Percentiles rank a stretch among this genome's conserved stretches.
Conservation (phyloP, 169 alveolate genomes). For the Babesia gibsoni region DNA sequence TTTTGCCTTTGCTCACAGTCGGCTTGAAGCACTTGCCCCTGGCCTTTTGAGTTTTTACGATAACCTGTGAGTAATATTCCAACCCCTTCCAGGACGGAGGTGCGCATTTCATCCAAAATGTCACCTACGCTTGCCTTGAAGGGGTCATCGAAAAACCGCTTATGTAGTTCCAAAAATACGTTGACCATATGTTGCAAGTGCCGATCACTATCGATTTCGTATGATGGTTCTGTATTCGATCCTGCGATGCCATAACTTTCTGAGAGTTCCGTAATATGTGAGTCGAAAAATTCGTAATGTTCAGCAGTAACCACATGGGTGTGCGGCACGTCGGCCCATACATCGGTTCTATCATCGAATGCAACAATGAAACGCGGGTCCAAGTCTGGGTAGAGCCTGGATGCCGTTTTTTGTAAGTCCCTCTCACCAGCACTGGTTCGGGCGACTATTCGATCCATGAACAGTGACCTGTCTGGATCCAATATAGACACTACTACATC, state of each 20-base stretch:
- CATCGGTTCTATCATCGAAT: constrained; percentile 88
- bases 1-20: constrained; percentile 87
- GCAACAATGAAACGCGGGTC: constrained; percentile 84
- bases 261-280: constrained; percentile 64
- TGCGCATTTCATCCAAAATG: constrained; percentile 75
- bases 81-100: constrained; percentile 73
- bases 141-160: constrained; percentile 81
- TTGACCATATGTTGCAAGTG: constrained; percentile 84
- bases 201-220: constrained; percentile 80
- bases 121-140: constrained; percentile 82
- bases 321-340: constrained; percentile 86
- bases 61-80: constrained; percentile 87
- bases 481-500: constrained; percentile 87
- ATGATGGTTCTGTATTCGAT: constrained; percentile 34
- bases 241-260: constrained; percentile 59
- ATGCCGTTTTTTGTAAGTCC: constrained; percentile 76
- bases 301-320: constrained; percentile 88
- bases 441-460: constrained; percentile 87
- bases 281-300: constrained; percentile 86
- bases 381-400: constrained; percentile 78
- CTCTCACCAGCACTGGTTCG: constrained; percentile 80
- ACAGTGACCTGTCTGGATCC: constrained; percentile 86
- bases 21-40: constrained; percentile 73
- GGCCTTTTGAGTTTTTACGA: constrained; percentile 80
- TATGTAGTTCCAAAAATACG: constrained; percentile 82